phyloP scores from a whole-genome alignment of 1,284 basidiomycete species.

The Coriolopsis trogii region DNA sequence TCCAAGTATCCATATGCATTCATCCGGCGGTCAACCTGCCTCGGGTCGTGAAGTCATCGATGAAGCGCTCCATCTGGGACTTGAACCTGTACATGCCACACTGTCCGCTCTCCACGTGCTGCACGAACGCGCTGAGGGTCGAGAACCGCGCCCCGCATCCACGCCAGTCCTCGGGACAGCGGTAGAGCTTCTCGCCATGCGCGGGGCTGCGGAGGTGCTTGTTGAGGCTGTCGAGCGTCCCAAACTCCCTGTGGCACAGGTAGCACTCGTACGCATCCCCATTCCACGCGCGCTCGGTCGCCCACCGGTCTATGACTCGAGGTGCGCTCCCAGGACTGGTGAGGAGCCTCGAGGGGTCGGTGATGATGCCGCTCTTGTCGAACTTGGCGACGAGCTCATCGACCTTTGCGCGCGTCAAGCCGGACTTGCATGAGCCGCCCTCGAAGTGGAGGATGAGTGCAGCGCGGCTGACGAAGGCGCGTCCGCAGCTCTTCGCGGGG shows the following conservation, averaged over 20 bases:
- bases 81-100: conserved; percentile 33
- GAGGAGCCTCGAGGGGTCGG: conserved; percentile 33
- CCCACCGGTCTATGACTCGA: conserved; percentile 18
- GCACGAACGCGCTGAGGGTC: conserved; percentile 33
- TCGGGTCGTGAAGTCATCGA: too few relatives aligned
- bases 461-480: conserved; percentile 32
- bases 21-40: too few relatives aligned
- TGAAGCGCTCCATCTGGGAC: not conserved
- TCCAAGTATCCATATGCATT: too few relatives aligned
- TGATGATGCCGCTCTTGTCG: conserved; percentile 35
- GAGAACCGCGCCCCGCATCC: conserved; percentile 30
- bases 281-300: conserved; percentile 39
- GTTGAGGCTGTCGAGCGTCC: conserved; percentile 16
- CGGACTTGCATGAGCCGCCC: conserved; percentile 32
- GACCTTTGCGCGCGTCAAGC: conserved; percentile 32
- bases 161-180: conserved; percentile 20
- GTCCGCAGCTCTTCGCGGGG: conserved; percentile 29
- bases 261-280: conserved; percentile 41
- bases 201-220: conserved; percentile 26
- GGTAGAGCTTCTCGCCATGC: conserved; percentile 27
- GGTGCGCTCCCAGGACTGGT: conserved; percentile 6
- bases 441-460: conserved; percentile 37
- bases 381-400: conserved; percentile 26
- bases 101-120: conserved; percentile 35
- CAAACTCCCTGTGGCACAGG: conserved; percentile 26